Percentiles rank a stretch among this genome's conserved stretches.
Evolutionary conservation across 148 eudicot species (phyloP).

Genomic region (Beta vulgaris): DNA sequence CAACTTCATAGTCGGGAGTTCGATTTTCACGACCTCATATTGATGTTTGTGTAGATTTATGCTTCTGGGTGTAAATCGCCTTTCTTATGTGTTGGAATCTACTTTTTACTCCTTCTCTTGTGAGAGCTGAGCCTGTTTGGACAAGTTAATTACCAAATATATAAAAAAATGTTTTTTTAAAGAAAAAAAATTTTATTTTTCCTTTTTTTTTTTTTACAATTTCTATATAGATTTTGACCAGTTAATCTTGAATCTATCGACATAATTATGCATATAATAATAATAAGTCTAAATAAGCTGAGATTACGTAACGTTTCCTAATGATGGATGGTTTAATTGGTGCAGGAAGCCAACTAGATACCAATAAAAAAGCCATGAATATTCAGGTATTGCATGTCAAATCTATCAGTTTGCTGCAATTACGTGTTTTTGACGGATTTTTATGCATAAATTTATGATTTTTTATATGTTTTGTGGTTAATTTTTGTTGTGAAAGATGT

Average conservation of each 20-base stretch:
- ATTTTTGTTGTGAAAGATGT: background rate
- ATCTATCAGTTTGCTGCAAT: background rate
- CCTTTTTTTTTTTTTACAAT: background rate
- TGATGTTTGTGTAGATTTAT: too few relatives aligned
- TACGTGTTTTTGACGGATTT: background rate
- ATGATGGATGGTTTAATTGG: conserved; percentile 19
- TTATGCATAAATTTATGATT: background rate
- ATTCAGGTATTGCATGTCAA: conserved; percentile 50
- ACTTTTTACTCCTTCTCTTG: too few relatives aligned
- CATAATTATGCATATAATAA: background rate
- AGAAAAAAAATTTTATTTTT: background rate
- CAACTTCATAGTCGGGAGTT: too few relatives aligned
- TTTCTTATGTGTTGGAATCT: too few relatives aligned
- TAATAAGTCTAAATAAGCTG: background rate
- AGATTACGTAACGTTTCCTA: background rate
- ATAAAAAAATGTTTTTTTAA: too few relatives aligned
- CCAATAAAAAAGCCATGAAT: conserved; percentile 77
- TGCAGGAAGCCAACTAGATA: conserved; percentile 81
- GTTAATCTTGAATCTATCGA: background rate
- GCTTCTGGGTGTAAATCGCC: too few relatives aligned
- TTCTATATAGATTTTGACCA: background rate
- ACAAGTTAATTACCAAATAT: too few relatives aligned
- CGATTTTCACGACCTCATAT: too few relatives aligned
- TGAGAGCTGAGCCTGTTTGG: too few relatives aligned
- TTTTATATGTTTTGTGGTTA: background rate